Evolutionary conservation across 148 eudicot species (phyloP).

Genomic region (Amaranthus palmeri): DNA sequence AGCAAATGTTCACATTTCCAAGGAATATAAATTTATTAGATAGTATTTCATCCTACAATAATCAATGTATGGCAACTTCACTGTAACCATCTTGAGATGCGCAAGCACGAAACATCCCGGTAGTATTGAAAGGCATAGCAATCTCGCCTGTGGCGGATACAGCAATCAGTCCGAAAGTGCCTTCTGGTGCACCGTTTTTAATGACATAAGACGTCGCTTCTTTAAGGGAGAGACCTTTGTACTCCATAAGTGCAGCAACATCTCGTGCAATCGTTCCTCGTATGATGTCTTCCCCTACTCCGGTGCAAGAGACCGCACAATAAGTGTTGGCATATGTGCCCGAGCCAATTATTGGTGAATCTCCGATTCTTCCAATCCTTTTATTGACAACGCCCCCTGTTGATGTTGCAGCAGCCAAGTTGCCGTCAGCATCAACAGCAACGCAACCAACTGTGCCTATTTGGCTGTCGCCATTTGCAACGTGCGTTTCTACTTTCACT

Average conservation of each 20-base stretch:
- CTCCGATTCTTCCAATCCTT: constrained; percentile 83
- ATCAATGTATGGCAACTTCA: constrained; percentile 51
- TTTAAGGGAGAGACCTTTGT: constrained; percentile 62
- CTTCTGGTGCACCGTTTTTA: constrained; percentile 42
- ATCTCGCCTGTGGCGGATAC: constrained; percentile 79
- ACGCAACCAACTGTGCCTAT: constrained; percentile 88
- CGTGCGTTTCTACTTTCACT: constrained; percentile 33
- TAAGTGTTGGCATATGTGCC: constrained; percentile 75
- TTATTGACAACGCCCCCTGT: constrained; percentile 89
- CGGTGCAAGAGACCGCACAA: constrained; percentile 83
- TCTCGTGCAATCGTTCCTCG: constrained; percentile 75
- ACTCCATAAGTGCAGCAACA: constrained; percentile 92
- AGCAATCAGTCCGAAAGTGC: constrained; percentile 65
- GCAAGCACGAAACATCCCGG: constrained; percentile 89
- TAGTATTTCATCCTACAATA: not conserved
- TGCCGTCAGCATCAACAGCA: constrained; percentile 61
- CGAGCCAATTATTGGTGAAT: constrained; percentile 74
- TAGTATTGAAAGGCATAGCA: constrained; percentile 68
- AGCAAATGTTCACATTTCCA: not conserved
- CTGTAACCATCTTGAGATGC: constrained; percentile 71
- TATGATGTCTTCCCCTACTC: constrained; percentile 71
- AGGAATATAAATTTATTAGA: not conserved
- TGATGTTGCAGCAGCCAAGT: constrained; percentile 77
- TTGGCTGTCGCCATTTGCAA: constrained; percentile 46
- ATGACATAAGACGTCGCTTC: constrained; percentile 65